These are phyloP conservation scores for Fraxinus ornus DNA, from an alignment of 305 asterid genomes.

Conservation along the genomic window DNA sequence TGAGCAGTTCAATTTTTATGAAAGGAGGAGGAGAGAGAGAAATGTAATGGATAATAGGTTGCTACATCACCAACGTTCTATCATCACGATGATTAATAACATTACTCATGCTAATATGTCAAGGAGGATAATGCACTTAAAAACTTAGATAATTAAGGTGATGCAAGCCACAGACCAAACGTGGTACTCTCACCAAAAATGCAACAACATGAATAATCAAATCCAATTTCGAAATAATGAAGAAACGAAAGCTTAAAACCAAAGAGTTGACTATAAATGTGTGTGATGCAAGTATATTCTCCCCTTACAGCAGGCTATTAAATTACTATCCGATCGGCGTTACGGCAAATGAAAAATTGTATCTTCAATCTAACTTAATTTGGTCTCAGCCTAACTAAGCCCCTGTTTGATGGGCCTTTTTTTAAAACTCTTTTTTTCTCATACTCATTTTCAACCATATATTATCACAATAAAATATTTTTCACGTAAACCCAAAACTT, in stretches of 20 bases:
- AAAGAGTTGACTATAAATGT: neutral
- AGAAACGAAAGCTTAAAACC: neutral
- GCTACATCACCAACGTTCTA: too few relatives aligned
- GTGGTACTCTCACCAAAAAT: neutral
- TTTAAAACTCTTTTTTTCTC: too few relatives aligned
- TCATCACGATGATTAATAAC: too few relatives aligned
- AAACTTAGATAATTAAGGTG: neutral
- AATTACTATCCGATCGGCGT: neutral
- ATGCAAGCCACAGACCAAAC: neutral
- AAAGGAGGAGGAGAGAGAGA: too few relatives aligned
- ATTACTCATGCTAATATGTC: neutral
- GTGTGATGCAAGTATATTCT: neutral
- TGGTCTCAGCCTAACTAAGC: constrained; percentile 15
- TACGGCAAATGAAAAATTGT: neutral
- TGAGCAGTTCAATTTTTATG: too few relatives aligned
- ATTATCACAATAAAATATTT: too few relatives aligned
- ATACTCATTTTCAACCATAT: too few relatives aligned
- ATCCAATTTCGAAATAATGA: neutral
- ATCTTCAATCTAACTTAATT: neutral
- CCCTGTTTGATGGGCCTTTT: too few relatives aligned
- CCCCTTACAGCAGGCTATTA: neutral
- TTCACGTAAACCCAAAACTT: too few relatives aligned
- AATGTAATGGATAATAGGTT: too few relatives aligned
- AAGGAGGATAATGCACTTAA: neutral
- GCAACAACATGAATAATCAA: neutral